phyloP scores from a whole-genome alignment of 129 eudicot species.

The Escallonia herrerae region DNA sequence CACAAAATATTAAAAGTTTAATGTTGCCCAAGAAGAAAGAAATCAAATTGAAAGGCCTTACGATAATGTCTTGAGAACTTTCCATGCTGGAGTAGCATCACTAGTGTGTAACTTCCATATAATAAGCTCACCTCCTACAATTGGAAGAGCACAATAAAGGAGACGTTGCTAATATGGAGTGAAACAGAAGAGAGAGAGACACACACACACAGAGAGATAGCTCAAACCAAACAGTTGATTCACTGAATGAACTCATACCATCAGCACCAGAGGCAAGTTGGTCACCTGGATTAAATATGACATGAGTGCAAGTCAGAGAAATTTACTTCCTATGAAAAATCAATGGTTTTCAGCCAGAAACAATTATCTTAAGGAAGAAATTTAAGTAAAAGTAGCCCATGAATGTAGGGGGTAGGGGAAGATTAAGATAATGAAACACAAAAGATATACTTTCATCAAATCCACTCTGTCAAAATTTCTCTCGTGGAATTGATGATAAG shows the following conservation, averaged over 20 bases:
- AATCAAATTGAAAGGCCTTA: conserved; percentile 38
- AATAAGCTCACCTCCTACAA: conserved; percentile 80
- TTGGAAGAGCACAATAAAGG: conserved; percentile 4
- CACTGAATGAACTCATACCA: conserved; percentile 42
- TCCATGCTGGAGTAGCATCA: conserved; percentile 82
- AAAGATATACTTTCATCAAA: too few relatives aligned
- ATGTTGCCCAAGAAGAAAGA: too few relatives aligned
- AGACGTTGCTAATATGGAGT: neutral
- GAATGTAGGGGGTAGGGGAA: too few relatives aligned
- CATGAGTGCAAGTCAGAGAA: neutral
- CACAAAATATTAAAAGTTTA: too few relatives aligned
- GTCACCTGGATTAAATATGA: conserved; percentile 52
- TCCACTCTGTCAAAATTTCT: too few relatives aligned
- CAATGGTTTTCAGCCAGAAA: too few relatives aligned
- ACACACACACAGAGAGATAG: neutral
- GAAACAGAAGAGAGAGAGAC: too few relatives aligned
- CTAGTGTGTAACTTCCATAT: conserved; percentile 68
- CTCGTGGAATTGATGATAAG: too few relatives aligned
- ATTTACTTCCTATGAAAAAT: too few relatives aligned
- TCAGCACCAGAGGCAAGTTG: conserved; percentile 98
- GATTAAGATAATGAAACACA: too few relatives aligned
- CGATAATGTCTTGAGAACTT: conserved; percentile 81
- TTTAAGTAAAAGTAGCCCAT: too few relatives aligned
- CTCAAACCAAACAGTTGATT: neutral
- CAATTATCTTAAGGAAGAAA: too few relatives aligned